These are phyloP conservation scores for Yamadazyma tumulicola DNA, from an alignment of 805 yeast genomes.

Conservation along the genomic window DNA sequence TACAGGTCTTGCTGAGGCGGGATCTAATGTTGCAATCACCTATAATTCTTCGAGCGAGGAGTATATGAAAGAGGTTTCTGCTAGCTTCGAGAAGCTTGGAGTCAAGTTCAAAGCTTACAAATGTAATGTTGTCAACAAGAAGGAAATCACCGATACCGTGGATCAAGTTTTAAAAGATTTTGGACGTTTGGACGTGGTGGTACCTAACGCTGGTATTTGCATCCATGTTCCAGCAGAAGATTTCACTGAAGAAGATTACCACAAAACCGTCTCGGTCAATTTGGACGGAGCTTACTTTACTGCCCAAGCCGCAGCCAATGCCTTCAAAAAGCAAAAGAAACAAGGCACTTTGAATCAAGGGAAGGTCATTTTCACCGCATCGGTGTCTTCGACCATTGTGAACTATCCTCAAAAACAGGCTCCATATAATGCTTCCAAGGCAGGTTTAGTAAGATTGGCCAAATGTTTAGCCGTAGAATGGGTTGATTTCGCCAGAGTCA, in stretches of 20 bases:
- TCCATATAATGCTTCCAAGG: conserved; percentile 81
- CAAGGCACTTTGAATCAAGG: conserved; percentile 27
- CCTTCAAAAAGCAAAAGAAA: conserved; percentile 33
- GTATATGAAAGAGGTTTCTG: conserved; percentile 8
- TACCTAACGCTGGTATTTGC: conserved; percentile 47
- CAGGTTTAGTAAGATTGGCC: conserved; percentile 72
- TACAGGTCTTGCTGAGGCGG: conserved; percentile 38
- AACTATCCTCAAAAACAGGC: conserved; percentile 87
- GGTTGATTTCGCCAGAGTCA: conserved; percentile 78
- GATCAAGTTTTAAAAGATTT: conserved; percentile 28
- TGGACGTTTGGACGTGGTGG: conserved; percentile 37
- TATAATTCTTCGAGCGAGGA: conserved; percentile 15
- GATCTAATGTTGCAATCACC: conserved; percentile 39
- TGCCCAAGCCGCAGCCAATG: conserved; percentile 46
- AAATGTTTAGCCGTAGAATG: conserved; percentile 85
- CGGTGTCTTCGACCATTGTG: conserved; percentile 83
- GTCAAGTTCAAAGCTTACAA: conserved; percentile 30
- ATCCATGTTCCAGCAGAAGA: conserved; percentile 27
- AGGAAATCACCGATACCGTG: conserved; percentile 28
- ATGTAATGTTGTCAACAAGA: conserved; percentile 40
- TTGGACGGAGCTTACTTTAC: conserved; percentile 44
- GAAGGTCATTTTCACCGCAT: conserved; percentile 60
- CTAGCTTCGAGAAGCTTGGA: conserved; percentile 11
- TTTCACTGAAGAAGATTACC: conserved; percentile 35
- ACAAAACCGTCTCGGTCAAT: conserved; percentile 35